phyloP scores from a whole-genome alignment of 1,139 yeast genomes.

The Suzukiozyma palmioleophila region DNA sequence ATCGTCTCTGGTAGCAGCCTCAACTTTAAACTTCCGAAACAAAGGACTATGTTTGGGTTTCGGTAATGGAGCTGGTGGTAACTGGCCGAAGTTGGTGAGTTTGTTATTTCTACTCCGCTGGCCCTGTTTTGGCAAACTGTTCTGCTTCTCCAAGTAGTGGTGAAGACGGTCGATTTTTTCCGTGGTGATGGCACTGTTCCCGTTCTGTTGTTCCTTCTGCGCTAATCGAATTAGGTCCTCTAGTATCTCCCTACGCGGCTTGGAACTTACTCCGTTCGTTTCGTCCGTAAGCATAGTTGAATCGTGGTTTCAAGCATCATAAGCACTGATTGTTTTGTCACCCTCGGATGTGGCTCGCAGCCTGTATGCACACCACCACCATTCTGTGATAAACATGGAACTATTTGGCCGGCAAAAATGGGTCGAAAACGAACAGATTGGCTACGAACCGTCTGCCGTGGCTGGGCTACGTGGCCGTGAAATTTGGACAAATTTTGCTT shows the following conservation, averaged over 20 bases:
- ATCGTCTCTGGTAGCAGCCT: constrained; percentile 4
- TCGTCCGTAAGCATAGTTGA: constrained; percentile 3
- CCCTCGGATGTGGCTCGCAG: constrained; percentile 4
- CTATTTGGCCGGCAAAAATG: no score
- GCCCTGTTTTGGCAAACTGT: constrained; percentile 4
- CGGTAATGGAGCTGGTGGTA: constrained; percentile 15
- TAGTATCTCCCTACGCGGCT: constrained; percentile 18
- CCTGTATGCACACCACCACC: not conserved
- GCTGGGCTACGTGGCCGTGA: no score
- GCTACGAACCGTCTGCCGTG: no score
- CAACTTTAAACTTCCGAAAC: constrained; percentile 19
- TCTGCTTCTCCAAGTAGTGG: constrained; percentile 15
- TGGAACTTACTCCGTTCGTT: constrained; percentile 5
- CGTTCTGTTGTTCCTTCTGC: constrained; percentile 29
- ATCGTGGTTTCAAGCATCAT: not conserved
- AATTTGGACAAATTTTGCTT: no score
- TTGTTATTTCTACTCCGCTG: not conserved
- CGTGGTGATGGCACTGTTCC: constrained; percentile 29
- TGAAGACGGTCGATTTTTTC: constrained; percentile 29
- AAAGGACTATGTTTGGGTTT: constrained; percentile 22
- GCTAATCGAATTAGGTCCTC: constrained; percentile 26
- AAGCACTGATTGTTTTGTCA: constrained; percentile 3
- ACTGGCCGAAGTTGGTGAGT: constrained; percentile 11
- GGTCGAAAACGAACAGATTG: no score
- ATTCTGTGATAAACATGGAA: no score